phyloP scores from a whole-genome alignment of 2,329 filamentous ascomycete genomes.

The Canariomyces notabilis region DNA sequence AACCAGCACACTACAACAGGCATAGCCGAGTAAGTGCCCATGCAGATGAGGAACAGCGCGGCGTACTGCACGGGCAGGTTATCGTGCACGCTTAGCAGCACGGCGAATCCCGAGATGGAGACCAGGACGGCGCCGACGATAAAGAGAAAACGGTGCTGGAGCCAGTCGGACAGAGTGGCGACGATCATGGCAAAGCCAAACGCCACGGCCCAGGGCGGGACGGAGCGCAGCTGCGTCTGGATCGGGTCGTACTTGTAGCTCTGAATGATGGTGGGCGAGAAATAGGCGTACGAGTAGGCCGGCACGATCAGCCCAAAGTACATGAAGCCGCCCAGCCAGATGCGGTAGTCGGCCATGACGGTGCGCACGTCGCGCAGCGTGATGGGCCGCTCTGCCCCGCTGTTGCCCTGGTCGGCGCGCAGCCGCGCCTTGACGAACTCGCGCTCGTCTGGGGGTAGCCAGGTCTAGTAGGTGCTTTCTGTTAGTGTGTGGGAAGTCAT shows the following conservation, averaged over 20 bases:
- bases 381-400: slow-evolving; percentile 58
- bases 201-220: slow-evolving; percentile 59
- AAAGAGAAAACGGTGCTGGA: slow-evolving; percentile 70
- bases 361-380: slow-evolving; percentile 52
- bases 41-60: slow-evolving; percentile 75
- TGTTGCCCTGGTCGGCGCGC: slow-evolving; percentile 62
- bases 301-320: slow-evolving; percentile 77
- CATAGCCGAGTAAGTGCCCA: slow-evolving; percentile 82
- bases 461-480: slow-evolving; percentile 41
- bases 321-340: slow-evolving; percentile 72
- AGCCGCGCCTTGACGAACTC: slow-evolving; percentile 62
- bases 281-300: slow-evolving; percentile 74
- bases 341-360: slow-evolving; percentile 69
- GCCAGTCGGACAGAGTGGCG: slow-evolving; percentile 65
- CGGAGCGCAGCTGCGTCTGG: slow-evolving; percentile 53
- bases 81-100: slow-evolving; percentile 67
- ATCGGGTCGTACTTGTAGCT: slow-evolving; percentile 59
- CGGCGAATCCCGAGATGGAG: slow-evolving; percentile 67
- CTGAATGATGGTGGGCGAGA: slow-evolving; percentile 65
- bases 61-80: slow-evolving; percentile 66
- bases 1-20: slow-evolving; percentile 82
- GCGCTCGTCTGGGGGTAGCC: slow-evolving; percentile 66
- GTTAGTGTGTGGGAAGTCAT: not conserved
- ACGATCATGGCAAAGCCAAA: slow-evolving; percentile 75
- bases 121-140: slow-evolving; percentile 63